Base-by-base conservation (phyloP, 768 basidiomycete species). In the Leucosporidium creatinivorum region DNA sequence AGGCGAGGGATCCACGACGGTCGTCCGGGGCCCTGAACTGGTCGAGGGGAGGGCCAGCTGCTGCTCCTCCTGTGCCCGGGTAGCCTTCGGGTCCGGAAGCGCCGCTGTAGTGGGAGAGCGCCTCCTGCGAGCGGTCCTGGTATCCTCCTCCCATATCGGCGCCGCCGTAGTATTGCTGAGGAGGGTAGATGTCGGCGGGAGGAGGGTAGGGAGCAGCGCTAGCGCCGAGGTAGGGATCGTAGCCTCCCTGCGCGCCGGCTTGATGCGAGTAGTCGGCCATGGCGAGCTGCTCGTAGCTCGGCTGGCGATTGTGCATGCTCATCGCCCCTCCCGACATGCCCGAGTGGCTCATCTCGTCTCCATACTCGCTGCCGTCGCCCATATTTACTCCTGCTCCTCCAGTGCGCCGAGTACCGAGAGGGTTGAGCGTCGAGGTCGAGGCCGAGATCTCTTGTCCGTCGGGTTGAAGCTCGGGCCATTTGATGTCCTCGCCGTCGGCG, bases 401-500 rank as follows among this genome's bases (percentile, higher is more conserved):
- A 0, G 71, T 63, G 8, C 70, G 59, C 25, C 71, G 65, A 31
- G 74, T 73, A 1, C 66, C 68, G 28, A 72, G 62, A 23, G 74
- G 74, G 47, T 68, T 72, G 21, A 75, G 67, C 21, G 70, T 72
- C n/a, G 72, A 68, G 0, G 70, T 71, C 13, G 19, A 25, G 7
- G 61, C 58, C n/a, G 63, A 62, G 30, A 67, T 52, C 33, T 36
- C 47, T 25, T 67, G 64, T 0, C 67, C 67, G 51, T 68, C 66
- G 26, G 64, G 65, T 23, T 69, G 61, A 6, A 73, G 62, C n/a
- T 73, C 74, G 21, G 74, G 74, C 74, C 74, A 75, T 49, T 67
- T 65, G 59, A 75, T 73, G 47, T 66, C 72, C 30, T 63, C 61
- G 26, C 3, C 54, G 33, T 65, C 68, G 54, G 73, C 66, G 30